These are phyloP conservation scores for Dioscorea alata DNA, from an alignment of 106 monocot species.

Conservation along the genomic window DNA sequence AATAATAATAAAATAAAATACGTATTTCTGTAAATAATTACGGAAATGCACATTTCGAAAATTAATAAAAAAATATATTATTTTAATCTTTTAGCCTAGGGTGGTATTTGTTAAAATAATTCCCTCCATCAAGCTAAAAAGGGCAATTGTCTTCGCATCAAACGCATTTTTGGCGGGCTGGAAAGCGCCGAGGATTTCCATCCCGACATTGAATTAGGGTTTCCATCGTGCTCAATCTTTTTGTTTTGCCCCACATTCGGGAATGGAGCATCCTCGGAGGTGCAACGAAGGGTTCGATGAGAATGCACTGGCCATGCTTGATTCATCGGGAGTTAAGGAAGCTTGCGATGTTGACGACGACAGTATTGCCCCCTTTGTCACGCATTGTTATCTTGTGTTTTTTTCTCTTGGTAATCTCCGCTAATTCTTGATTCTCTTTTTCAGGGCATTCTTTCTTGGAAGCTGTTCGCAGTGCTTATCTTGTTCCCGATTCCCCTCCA, in stretches of 20 bases:
- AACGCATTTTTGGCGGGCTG: too few species aligned
- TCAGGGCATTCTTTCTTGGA: conserved; percentile 77
- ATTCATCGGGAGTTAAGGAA: conserved; percentile 73
- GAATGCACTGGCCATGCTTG: conserved; percentile 84
- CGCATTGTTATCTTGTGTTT: neutral
- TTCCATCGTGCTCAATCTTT: too few species aligned
- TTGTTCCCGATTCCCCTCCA: conserved; percentile 31
- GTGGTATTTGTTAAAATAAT: too few species aligned
- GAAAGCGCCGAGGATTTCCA: too few species aligned
- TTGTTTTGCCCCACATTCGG: neutral
- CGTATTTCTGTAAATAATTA: too few species aligned
- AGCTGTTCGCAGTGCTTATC: conserved; percentile 52
- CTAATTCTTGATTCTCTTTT: neutral
- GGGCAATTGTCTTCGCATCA: too few species aligned
- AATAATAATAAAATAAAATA: too few species aligned
- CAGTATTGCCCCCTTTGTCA: conserved; percentile 22
- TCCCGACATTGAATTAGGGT: too few species aligned
- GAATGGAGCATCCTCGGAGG: conserved; percentile 16
- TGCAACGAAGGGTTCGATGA: conserved; percentile 50
- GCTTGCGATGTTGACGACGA: conserved; percentile 72
- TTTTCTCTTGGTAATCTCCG: neutral
- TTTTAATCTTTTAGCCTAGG: too few species aligned
- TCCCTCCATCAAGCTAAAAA: too few species aligned
- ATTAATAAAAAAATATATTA: too few species aligned
- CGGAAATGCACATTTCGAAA: too few species aligned